These are phyloP conservation scores for Trametes sp. DNA, from an alignment of 1,284 basidiomycete species.

Conservation along the genomic window DNA sequence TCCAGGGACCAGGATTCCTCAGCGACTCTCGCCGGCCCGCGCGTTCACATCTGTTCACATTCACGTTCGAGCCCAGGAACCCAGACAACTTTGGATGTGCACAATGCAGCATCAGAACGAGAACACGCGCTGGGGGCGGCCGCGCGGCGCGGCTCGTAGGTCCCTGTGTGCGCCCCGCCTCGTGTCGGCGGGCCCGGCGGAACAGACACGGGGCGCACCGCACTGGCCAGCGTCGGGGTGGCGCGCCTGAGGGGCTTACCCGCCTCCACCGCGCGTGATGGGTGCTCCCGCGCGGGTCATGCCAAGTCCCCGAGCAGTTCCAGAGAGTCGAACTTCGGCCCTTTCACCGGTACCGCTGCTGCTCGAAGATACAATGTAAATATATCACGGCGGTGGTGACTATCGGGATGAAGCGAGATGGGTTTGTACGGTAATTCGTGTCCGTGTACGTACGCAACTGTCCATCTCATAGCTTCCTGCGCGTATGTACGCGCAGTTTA, in stretches of 20 bases:
- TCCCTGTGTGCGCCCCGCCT: constrained; percentile 28
- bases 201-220: constrained; percentile 4
- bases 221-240: background rate
- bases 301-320: background rate
- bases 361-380: no score
- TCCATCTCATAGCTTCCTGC: background rate
- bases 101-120: background rate
- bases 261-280: constrained; percentile 3
- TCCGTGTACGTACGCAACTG: no score
- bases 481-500: background rate
- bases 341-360: no score
- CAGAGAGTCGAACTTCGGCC: no score
- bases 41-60: no score
- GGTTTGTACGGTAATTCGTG: no score
- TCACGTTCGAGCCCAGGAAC: no score
- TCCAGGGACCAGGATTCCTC: background rate
- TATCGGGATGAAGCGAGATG: no score
- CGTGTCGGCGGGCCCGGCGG: constrained; percentile 22
- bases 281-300: background rate
- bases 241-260: constrained; percentile 17
- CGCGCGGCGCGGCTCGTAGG: constrained; percentile 21
- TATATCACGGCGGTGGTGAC: no score
- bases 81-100: no score
- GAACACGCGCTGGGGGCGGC: background rate
- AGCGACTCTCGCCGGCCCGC: background rate